Evolutionary conservation across 2,329 filamentous ascomycete species (phyloP), one percentile per base, ranked within the genome.

Genomic region (Zymoseptoria brevis): DNA sequence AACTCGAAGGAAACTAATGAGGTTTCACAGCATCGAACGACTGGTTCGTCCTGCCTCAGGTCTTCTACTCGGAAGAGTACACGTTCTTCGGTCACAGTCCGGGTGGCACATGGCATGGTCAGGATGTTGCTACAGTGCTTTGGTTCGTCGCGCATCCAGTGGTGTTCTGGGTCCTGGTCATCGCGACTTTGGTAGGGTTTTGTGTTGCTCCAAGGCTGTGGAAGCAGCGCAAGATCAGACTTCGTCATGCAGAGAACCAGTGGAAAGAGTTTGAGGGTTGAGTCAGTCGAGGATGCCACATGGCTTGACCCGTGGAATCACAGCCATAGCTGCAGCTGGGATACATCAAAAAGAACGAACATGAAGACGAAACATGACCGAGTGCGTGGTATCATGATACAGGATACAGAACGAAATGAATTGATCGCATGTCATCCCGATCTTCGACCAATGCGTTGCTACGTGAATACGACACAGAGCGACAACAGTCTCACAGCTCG

Each of bases 51-150:
- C 59, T 71, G 5, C 69, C 69, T 0, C 62, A 62, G 24, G 62
- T 68, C 19, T 71, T 71, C 57, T 70, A 71, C 57, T 68, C 66
- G 4, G 68, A 72, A 50, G 58, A 68, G 21, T 68, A 63, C 19
- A 71, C 67, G 2, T 71, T 72, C 57, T 72, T 72, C 41, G 68
- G 68, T 6, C 68, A 71, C 41, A 65, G 59, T 13, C 70, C 68
- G 9, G 70, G 69, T 16, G 69, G 70, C 2, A 70, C 70, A 21
- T 72, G 70, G 70, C 69, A 72, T 55, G 69, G 66, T 4, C 53
- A 56, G 6, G 70, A 72, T 53, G 69, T 71, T 19, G 64, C 63
- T 19, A 61, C 68, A 5, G 61, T 72, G 4, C 56, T 71, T 26
- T 72, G 70, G 70, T 57, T 71, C 7, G 68, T 63, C 8, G 60